Evolutionary conservation across 2,329 filamentous ascomycete species (phyloP), one percentile per base, ranked within the genome.

Genomic region (Lasiodiplodia hormozganensis): DNA sequence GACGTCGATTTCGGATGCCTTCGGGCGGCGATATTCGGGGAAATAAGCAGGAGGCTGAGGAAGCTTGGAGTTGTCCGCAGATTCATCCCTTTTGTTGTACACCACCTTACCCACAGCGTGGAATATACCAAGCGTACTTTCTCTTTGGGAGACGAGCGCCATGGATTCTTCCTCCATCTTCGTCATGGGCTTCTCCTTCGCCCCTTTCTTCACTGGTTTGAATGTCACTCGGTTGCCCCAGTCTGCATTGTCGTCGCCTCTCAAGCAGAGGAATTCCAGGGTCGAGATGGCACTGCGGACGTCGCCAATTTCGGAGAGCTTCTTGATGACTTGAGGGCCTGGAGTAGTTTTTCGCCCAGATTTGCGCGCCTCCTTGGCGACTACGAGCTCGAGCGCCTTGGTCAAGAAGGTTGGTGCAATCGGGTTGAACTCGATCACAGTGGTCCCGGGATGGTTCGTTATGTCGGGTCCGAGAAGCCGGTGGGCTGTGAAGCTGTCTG

Each of bases 91-190:
- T 78, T 97, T 99, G 82, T 99, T 99, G 82, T 98, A 97, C 0
- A 98, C 90, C 2, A 99, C 92, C 77, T 96, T 97, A 3, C 95
- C 96, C 14, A 98, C 92, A 0, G 96, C 94, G 78, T 99, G 96
- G 76, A 99, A 99, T 62, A 99, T 93, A 1, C 95, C 96, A 2
- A 99, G 84, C 71, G 91, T 97, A 18, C 92, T 90, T 81, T 98
- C 96, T 68, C 96, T 88, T 75, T 94, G 93, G 0, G 92, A 93
- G 25, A 98, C 88, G 69, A 96, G 83, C 75, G 93, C 89, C 11
- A 98, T 80, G 5, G 89, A 94, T 71, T 96, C 91, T 69, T 88
- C 84, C 78, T 98, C 96, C 75, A 91, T 90, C 70, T 87, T 86
- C 0, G 94, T 97, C 69, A 97, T 79, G 10, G 88, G 83, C 23